Conservation (phyloP, 1,284 basidiomycete species). For the Pascua sp. region DNA sequence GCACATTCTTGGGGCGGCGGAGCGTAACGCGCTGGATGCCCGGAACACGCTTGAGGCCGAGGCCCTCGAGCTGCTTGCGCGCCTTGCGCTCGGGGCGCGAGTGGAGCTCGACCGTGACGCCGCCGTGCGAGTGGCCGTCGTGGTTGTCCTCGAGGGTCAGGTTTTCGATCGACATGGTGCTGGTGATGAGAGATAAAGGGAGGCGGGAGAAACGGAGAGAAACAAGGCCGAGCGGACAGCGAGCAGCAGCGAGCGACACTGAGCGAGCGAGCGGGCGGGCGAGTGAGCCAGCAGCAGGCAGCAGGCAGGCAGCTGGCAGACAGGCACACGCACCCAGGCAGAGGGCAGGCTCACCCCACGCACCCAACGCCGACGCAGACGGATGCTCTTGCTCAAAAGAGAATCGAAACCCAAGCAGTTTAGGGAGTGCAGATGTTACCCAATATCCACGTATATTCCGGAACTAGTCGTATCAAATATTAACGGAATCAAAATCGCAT, state of each 20-base stretch:
- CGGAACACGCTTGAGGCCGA: constrained; percentile 86
- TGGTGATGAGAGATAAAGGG: constrained; percentile 42
- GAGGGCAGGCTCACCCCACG: no score
- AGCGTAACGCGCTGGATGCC: constrained; percentile 94
- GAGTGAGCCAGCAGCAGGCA: no score
- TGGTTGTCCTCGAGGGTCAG: constrained; percentile 59
- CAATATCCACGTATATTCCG: no score
- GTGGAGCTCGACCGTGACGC: constrained; percentile 87
- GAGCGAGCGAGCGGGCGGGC: neutral
- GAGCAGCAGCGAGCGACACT: neutral
- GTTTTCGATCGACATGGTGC: constrained; percentile 60
- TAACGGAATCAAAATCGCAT: no score
- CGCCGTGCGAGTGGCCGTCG: constrained; percentile 49
- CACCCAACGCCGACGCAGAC: no score
- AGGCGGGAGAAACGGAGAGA: neutral
- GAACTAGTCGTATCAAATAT: no score
- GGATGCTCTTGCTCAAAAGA: no score
- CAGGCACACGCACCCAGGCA: no score
- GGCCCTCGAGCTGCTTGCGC: constrained; percentile 65
- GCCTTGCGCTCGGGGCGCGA: constrained; percentile 88
- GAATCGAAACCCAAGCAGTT: no score
- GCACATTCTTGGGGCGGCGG: constrained; percentile 88
- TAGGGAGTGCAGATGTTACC: no score
- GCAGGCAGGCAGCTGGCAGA: neutral
- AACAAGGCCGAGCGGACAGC: neutral